Percentiles rank a stretch among this genome's conserved stretches.
Evolutionary conservation across 75 land plant species (phyloP).

Genomic region (Gnetum montanum): DNA sequence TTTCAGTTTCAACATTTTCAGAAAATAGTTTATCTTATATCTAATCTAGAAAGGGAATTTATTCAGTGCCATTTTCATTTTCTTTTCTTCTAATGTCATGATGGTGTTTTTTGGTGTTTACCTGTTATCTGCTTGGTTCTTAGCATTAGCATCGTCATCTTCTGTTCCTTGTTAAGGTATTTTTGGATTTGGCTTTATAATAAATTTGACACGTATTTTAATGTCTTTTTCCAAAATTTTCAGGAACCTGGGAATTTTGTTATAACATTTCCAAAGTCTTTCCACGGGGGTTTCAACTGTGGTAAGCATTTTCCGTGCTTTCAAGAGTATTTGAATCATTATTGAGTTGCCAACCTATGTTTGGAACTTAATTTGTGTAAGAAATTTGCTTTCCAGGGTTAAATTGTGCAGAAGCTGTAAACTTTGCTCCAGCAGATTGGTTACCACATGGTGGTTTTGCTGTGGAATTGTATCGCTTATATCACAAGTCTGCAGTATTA

Average conservation of each 20-base stretch:
- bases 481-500: constrained; percentile 81
- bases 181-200: no score
- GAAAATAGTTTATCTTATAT: no score
- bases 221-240: constrained; percentile 4
- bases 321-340: background rate
- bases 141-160: background rate
- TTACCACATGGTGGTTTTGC: constrained; percentile 87
- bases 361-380: background rate
- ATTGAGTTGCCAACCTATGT: background rate
- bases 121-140: background rate
- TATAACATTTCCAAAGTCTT: constrained; percentile 92
- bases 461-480: constrained; percentile 60
- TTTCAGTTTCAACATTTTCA: no score
- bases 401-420: constrained; percentile 99
- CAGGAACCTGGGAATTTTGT: constrained; percentile 98
- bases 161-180: background rate
- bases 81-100: no score
- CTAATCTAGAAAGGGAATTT: no score
- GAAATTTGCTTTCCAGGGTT: constrained; percentile 39
- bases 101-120: no score
- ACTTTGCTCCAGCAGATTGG: constrained; percentile 99
- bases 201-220: background rate
- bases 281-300: constrained; percentile 88
- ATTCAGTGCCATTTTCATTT: no score
- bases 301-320: constrained; percentile 33